These are phyloP conservation scores for Beta macrorhiza DNA, from an alignment of 179 eudicot genomes.

Conservation along the genomic window DNA sequence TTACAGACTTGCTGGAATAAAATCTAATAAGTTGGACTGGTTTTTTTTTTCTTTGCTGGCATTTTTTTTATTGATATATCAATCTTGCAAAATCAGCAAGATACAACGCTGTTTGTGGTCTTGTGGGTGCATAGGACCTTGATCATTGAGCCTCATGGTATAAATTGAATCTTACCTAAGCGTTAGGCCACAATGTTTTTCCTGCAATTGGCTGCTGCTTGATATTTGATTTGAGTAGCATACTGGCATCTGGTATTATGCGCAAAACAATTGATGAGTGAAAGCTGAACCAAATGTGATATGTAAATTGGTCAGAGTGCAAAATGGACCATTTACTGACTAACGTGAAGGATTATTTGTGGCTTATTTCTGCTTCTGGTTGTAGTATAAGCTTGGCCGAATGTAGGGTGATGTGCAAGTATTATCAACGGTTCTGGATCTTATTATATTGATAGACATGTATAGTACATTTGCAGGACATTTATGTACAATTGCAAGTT, in stretches of 20 bases:
- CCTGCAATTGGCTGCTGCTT: background rate
- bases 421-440: background rate
- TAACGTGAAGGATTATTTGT: background rate
- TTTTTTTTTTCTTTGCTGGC: background rate
- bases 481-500: background rate
- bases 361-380: background rate
- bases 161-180: background rate
- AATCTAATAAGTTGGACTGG: background rate
- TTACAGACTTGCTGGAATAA: background rate
- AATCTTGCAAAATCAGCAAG: background rate
- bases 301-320: background rate
- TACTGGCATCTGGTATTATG: too few relatives aligned
- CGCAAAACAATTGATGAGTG: too few relatives aligned
- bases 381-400: background rate
- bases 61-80: background rate
- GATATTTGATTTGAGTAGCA: background rate
- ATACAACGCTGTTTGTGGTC: background rate
- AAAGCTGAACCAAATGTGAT: background rate
- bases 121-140: background rate
- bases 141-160: background rate
- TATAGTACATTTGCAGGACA: background rate
- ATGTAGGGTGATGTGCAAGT: background rate
- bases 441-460: too few relatives aligned
- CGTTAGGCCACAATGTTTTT: background rate
- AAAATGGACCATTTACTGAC: background rate